Conservation (phyloP, 2,329 filamentous ascomycete species). For the Alternaria tenuissima region DNA sequence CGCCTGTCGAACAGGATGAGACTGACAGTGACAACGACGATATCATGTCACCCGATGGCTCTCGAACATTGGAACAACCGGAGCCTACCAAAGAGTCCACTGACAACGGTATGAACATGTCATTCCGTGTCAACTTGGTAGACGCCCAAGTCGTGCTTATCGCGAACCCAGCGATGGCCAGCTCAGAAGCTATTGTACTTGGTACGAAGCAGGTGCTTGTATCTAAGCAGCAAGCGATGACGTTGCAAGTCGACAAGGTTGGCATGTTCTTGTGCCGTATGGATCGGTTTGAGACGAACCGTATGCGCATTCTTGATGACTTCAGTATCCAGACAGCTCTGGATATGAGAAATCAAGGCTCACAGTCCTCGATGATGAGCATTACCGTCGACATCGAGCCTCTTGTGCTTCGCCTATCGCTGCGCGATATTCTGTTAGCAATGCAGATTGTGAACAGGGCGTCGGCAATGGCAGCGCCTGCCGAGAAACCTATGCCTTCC, state of each 20-base stretch:
- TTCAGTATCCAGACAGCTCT: constrained; percentile 92
- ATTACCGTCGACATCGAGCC: constrained; percentile 91
- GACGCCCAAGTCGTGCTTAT: constrained; percentile 97
- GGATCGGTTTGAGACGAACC: constrained; percentile 93
- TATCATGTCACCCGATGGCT: constrained; percentile 46
- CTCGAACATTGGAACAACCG: constrained; percentile 29
- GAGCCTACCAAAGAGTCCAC: constrained; percentile 40
- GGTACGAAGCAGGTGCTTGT: constrained; percentile 92
- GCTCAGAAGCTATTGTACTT: constrained; percentile 94
- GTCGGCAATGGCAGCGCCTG: constrained; percentile 78
- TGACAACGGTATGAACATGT: constrained; percentile 70
- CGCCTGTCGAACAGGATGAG: constrained; percentile 59
- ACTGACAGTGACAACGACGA: constrained; percentile 51
- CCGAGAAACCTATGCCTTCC: constrained; percentile 56
- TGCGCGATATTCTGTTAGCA: constrained; percentile 92
- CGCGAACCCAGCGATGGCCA: constrained; percentile 87
- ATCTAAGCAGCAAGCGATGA: constrained; percentile 92
- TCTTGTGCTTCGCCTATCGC: constrained; percentile 84
- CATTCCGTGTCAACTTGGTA: constrained; percentile 91
- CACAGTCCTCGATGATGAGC: constrained; percentile 68
- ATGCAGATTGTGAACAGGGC: constrained; percentile 92
- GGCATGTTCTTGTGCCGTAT: constrained; percentile 99
- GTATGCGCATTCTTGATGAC: constrained; percentile 92
- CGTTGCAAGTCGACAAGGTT: constrained; percentile 89
- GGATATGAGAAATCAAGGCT: constrained; percentile 72